Percentiles rank a stretch among this genome's conserved stretches.
These are phyloP conservation scores for Linderniella brevidens DNA, from an alignment of 257 asterid species.

Conservation along the genomic window DNA sequence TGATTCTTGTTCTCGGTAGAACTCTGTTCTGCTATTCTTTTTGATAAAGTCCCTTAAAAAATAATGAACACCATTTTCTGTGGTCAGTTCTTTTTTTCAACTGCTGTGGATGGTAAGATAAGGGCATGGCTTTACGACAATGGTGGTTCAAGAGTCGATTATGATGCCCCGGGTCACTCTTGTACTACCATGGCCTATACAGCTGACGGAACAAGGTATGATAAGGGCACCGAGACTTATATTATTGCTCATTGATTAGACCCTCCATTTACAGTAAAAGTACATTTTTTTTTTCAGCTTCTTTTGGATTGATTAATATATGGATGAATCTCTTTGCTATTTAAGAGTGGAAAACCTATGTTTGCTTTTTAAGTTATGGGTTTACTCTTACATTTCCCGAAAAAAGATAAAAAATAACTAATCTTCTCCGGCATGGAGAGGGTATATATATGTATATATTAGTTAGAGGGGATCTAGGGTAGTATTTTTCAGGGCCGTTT, in stretches of 20 bases:
- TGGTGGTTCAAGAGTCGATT: slow-evolving; percentile 38
- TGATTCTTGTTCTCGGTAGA: no score
- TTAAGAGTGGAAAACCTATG: no score
- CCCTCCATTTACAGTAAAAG: background rate
- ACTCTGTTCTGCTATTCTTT: no score
- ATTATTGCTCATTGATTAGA: background rate
- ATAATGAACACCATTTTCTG: slow-evolving; percentile 3
- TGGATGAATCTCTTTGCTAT: no score
- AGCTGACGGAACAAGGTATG: slow-evolving; percentile 59
- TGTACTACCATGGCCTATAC: slow-evolving; percentile 51
- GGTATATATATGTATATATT: no score
- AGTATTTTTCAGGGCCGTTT: no score
- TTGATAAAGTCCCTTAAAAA: background rate
- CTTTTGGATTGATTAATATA: slow-evolving; percentile 4
- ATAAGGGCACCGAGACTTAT: background rate
- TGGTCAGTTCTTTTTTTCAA: slow-evolving; percentile 43
- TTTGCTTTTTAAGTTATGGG: no score
- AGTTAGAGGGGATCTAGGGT: no score
- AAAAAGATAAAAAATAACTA: no score
- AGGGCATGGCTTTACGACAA: slow-evolving; percentile 56
- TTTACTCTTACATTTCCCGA: no score
- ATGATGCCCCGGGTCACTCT: slow-evolving; percentile 49
- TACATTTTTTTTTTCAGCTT: background rate
- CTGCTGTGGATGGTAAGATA: slow-evolving; percentile 55
- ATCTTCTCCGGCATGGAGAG: no score